Evolutionary conservation across 306 rosid genomes (phyloP), one percentile per base, ranked within the genome.

Genomic region (Echinosophora koreensis): DNA sequence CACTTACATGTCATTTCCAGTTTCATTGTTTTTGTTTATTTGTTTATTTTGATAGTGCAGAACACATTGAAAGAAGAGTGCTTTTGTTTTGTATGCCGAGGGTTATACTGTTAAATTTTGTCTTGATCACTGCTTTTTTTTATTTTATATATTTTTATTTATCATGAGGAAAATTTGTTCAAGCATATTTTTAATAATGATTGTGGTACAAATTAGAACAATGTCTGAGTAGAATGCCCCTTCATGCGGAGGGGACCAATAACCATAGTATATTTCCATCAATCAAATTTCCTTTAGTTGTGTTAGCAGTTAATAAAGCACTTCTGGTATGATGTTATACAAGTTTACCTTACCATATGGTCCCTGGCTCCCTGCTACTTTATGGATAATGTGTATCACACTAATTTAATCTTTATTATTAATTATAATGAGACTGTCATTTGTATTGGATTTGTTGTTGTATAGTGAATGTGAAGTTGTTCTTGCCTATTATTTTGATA

Each of bases 31-130:
- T 61, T 34, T 9, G 39, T 13, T 34, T 58, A 46, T 64, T 65
- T 85, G 82, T 2, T 61, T 32, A 6, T 35, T 13, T 61, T 61
- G 46, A 14, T 61, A 35, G 66, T 5, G 10, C 15, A 61, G 4
- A 61, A 22, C 54, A 11, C 37, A 5, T 8, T 17, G 15, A 65
- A 18, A 15, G 37, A 3, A 66, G 46, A 44, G 35, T 41, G 71
- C 37, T 32, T 66, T 41, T 41, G 52, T 42, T 66, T 66, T 37
- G 68, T 7, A 37, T 12, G 49, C 18, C 46, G 9, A 3, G 49
- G 14, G 13, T 62, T 15, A 37, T 14, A 4, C 49, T 34, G 47
- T 2, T 62, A 4, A 35, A n/a, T 10, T 18, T 38, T 34, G 9
- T 32, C 46, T 35, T 62, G 47, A 35, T 63, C 69, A 1, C 11